A percentile compares a stretch with the other conserved stretches of the same genome.
These are phyloP conservation scores for Coffea humblotiana DNA, from an alignment of 305 asterid species.

Conservation along the genomic window DNA sequence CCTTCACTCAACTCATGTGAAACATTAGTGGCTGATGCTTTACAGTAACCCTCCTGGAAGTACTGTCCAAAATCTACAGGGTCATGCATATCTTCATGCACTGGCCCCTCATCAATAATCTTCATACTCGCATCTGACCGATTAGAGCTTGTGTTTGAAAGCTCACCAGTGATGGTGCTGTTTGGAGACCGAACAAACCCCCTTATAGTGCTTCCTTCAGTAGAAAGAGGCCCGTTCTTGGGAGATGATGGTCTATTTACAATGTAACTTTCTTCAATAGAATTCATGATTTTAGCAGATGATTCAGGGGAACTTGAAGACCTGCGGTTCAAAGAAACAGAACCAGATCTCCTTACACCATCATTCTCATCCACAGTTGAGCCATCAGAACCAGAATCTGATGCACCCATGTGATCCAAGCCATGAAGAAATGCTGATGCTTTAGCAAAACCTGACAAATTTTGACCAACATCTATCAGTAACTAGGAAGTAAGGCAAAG, in stretches of 20 bases:
- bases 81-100: slow-evolving; percentile 45
- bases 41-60: slow-evolving; percentile 49
- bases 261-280: slow-evolving; percentile 33
- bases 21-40: slow-evolving; percentile 34
- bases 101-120: slow-evolving; percentile 34
- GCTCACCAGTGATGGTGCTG: slow-evolving; percentile 34
- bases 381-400: slow-evolving; percentile 26
- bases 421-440: slow-evolving; percentile 18
- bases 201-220: slow-evolving; percentile 22
- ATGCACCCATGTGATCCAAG: slow-evolving; percentile 22
- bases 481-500: background rate
- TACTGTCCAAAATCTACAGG: slow-evolving; percentile 39
- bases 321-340: slow-evolving; percentile 20
- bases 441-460: slow-evolving; percentile 25
- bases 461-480: background rate
- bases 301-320: slow-evolving; percentile 27
- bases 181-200: slow-evolving; percentile 26
- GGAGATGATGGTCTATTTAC: slow-evolving; percentile 37
- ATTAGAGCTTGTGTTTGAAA: slow-evolving; percentile 39
- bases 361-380: slow-evolving; percentile 30
- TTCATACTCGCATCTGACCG: slow-evolving; percentile 38
- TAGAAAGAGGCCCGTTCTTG: slow-evolving; percentile 24
- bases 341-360: slow-evolving; percentile 32
- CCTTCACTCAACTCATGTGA: slow-evolving; percentile 29
- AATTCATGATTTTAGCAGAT: slow-evolving; percentile 27